Conservation (phyloP, 1,284 basidiomycete species). For the Ceratobasidium sp. region DNA sequence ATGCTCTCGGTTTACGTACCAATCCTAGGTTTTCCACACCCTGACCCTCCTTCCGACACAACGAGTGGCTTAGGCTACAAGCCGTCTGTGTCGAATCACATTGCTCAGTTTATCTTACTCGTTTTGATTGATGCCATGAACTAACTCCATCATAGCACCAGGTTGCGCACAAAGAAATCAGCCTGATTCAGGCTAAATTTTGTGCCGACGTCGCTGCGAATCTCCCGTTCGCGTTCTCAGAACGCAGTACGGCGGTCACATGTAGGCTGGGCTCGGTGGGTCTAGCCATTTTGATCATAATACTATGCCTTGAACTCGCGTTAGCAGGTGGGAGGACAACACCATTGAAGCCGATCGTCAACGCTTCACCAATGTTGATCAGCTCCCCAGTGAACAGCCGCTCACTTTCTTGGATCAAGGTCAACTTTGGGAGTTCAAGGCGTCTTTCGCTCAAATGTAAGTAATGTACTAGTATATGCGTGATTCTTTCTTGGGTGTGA, state of each 20-base stretch:
- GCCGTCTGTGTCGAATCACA: neutral
- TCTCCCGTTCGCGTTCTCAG: neutral
- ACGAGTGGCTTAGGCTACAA: too few relatives aligned
- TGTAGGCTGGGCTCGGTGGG: neutral
- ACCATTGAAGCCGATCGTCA: neutral
- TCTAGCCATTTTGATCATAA: neutral
- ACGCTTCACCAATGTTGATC: neutral
- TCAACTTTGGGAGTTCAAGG: neutral
- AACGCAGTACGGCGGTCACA: neutral
- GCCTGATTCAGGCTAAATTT: neutral
- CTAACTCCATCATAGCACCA: neutral
- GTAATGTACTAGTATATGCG: too few relatives aligned
- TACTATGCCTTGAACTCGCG: neutral
- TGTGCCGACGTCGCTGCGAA: neutral
- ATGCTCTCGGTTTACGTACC: too few relatives aligned
- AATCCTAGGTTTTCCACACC: too few relatives aligned
- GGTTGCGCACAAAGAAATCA: neutral
- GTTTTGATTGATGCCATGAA: neutral
- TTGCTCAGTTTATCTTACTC: neutral
- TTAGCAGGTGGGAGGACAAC: neutral
- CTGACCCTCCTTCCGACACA: neutral
- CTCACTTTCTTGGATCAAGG: neutral
- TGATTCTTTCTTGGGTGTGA: too few relatives aligned
- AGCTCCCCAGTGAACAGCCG: neutral
- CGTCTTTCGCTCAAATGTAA: neutral